These are phyloP conservation scores for Chlorella variabilis DNA, from an alignment of 163 green algal species.

Conservation along the genomic window DNA sequence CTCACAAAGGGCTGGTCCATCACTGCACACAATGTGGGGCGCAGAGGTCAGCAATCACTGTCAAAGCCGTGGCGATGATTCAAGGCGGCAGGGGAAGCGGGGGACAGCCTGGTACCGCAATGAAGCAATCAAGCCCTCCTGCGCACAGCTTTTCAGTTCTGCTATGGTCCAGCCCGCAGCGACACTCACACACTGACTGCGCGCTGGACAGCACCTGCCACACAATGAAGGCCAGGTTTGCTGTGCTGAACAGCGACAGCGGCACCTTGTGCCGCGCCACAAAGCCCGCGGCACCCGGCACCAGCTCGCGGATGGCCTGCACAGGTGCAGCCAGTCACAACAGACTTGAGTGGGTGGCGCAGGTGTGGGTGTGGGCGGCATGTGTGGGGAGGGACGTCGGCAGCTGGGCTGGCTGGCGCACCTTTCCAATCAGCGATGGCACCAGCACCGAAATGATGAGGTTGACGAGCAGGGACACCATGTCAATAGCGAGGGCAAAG, in stretches of 20 bases:
- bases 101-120: too few species aligned
- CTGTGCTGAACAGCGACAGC: slow-evolving; percentile 52
- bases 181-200: slow-evolving; percentile 10
- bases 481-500: slow-evolving; percentile 33
- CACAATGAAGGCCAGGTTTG: slow-evolving; percentile 67
- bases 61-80: too few species aligned
- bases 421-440: slow-evolving; percentile 58
- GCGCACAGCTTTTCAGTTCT: too few species aligned
- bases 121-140: too few species aligned
- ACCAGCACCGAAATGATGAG: slow-evolving; percentile 64
- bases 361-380: neutral
- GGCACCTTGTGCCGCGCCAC: slow-evolving; percentile 50
- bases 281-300: slow-evolving; percentile 38
- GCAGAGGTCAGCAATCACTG: too few species aligned
- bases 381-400: neutral
- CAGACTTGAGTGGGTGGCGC: neutral
- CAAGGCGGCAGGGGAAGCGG: too few species aligned
- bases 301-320: slow-evolving; percentile 46
- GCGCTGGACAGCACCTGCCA: slow-evolving; percentile 34
- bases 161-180: too few species aligned
- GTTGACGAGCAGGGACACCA: slow-evolving; percentile 56
- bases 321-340: neutral
- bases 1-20: slow-evolving; percentile 53
- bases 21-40: slow-evolving; percentile 29
- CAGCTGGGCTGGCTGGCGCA: neutral